These are phyloP conservation scores for Tolypocladium ovalisporum DNA, from an alignment of 2,329 filamentous ascomycete genomes.

Conservation along the genomic window DNA sequence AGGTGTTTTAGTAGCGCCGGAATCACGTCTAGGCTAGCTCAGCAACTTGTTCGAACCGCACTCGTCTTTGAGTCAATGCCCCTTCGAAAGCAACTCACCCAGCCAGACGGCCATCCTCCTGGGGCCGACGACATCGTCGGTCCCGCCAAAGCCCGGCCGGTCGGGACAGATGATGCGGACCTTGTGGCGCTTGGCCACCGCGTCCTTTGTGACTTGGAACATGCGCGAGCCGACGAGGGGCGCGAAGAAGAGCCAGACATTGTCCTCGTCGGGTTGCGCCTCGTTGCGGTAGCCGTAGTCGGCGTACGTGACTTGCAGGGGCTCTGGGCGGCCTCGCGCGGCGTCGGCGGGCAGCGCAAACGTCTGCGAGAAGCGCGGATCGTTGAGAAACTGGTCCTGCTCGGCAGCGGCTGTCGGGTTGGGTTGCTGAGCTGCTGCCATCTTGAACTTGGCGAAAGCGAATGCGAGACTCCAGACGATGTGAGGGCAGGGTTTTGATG, in stretches of 20 bases:
- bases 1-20: slow-evolving; percentile 21
- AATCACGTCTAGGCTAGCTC: slow-evolving; percentile 11
- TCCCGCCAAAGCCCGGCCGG: slow-evolving; percentile 24
- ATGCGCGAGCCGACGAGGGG: slow-evolving; percentile 17
- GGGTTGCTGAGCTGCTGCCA: background rate
- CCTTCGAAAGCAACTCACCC: slow-evolving; percentile 5
- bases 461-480: background rate
- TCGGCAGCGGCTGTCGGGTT: background rate
- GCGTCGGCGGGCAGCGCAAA: slow-evolving; percentile 11
- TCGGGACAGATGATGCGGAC: slow-evolving; percentile 22
- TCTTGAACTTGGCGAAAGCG: background rate
- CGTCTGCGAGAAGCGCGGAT: slow-evolving; percentile 11
- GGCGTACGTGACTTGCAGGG: slow-evolving; percentile 12
- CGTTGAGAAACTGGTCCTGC: slow-evolving; percentile 2
- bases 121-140: slow-evolving; percentile 12
- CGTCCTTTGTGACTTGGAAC: slow-evolving; percentile 20
- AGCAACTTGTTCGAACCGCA: background rate
- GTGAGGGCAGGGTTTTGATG: background rate
- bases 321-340: slow-evolving; percentile 3
- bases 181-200: slow-evolving; percentile 16
- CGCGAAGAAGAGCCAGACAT: slow-evolving; percentile 17
- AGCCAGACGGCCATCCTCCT: slow-evolving; percentile 15
- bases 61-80: background rate
- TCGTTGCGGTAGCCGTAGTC: slow-evolving; percentile 20
- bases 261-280: slow-evolving; percentile 11